Evolutionary conservation across 2,329 filamentous ascomycete species (phyloP), one percentile per base, ranked within the genome.

Genomic region (Talaromyces rugulosus): DNA sequence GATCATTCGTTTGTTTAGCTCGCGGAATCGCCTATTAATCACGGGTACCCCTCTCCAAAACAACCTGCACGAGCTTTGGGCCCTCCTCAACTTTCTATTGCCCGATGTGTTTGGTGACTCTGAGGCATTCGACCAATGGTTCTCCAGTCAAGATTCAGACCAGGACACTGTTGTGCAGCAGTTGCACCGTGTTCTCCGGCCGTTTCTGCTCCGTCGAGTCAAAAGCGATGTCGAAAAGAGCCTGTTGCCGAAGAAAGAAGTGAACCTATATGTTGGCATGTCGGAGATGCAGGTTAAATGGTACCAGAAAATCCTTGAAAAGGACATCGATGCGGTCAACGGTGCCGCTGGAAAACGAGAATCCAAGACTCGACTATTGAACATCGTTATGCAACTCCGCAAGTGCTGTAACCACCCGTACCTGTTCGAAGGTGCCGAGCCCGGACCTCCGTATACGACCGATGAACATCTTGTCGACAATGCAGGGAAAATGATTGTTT

Each of bases 321-420:
- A 98, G 79, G 95, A 99, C 71, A 99, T 99, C 65, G 95, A 99
- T 75, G 95, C 95, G 14, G 94, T 99, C 70, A 99, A 99, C 68
- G 95, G 95, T 64, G 95, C 94, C 33, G 92, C 90, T 66, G 95
- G 95, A 57, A 99, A 97, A 79, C 90, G 93, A 63, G 95, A 99
- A 78, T 98, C 94, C 34, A 99, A 99, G 81, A 99, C 95, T 1
- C 88, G 95, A 66, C 85, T 99, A 27, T 83, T 99, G 66, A 99
- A 99, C 78, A 99, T 99, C 72, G 95, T 99, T 69, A 99, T 99
- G 95, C 95, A 99, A 77, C 85, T 99, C 66, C 89, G 95, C 70
- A 99, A 99, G 78, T 99, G 95, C 79, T 99, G 95, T 76, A 99
- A 99, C 70, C 95, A 99, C 72, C 95, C 95, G 0, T 99, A 99